Base-by-base conservation (phyloP, 75 land plant species). In the Selaginella moellendorffii region DNA sequence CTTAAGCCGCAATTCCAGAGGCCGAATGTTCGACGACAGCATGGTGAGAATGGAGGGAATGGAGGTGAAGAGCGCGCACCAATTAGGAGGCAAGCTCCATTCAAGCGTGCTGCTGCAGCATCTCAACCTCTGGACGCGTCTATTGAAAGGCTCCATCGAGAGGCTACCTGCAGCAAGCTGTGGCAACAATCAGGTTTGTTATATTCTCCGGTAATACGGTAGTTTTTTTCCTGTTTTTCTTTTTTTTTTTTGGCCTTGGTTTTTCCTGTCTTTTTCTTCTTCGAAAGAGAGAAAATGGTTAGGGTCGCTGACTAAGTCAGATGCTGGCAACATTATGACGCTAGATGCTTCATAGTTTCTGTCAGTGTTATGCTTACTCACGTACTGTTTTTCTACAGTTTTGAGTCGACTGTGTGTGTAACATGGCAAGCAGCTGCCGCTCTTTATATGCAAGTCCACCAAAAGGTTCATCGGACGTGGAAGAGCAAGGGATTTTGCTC, bases 141-240 rank as follows among this genome's bases (percentile, higher is more conserved):
- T 19, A 86, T 90, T 24, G 99, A 90, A 54, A 82, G 99, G 17
- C 90, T 95, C 51, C 78, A 86, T n/a, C 80, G 99, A 25, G 99
- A 95, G 69, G 99, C 85, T 59, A 95, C 99, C 0, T 82, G 77
- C 75, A 82, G 85, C 46, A 95, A 86, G 68, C 83, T 95, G 54
- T 95, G 99, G 99, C 96, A 84, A 64, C 72, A 84, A 54, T 76
- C 96, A 74, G 99, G 99, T 95, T 70, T 63, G 82, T 29, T 22
- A 24, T 54, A 52, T n/a, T 20, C 29, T 52, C 31, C 26, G 29
- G 2, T 30, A 28, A 25, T 12, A 31, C 26, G 51, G 52, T 65
- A 52, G 27, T 28, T 5, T 64, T 70, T 26, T 52, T 52, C 1
- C 2, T 53, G 1, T 2, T 25, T 26, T 53, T 20, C 12, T 23